These are phyloP conservation scores for Rhodotorula paludigena DNA, from an alignment of 768 basidiomycete species.

Conservation along the genomic window DNA sequence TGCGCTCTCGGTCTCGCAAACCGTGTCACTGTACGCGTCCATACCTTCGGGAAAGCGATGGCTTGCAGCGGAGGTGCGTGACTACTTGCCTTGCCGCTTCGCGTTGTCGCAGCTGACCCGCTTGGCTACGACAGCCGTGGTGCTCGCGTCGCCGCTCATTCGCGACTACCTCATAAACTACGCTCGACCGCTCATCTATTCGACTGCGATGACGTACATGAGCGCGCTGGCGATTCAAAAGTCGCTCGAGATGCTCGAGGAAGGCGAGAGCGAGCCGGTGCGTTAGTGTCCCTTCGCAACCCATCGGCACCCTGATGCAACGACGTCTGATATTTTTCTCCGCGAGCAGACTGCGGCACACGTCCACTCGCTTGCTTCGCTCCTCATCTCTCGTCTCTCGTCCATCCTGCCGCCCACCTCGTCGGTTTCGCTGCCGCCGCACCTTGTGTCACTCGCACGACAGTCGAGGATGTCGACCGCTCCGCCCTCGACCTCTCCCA, in stretches of 20 bases:
- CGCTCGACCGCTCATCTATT: slow-evolving; percentile 84
- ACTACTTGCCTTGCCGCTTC: background rate
- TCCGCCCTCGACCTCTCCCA: slow-evolving; percentile 57
- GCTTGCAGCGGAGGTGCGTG: slow-evolving; percentile 74
- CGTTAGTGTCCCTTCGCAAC: background rate
- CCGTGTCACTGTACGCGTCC: slow-evolving; percentile 67
- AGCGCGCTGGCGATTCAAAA: slow-evolving; percentile 70
- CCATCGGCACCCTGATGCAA: background rate
- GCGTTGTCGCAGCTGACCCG: background rate
- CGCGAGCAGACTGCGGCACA: slow-evolving; percentile 6
- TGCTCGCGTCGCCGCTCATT: slow-evolving; percentile 66
- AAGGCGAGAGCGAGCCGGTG: slow-evolving; percentile 55
- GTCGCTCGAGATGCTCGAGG: slow-evolving; percentile 70
- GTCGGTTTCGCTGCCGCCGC: slow-evolving; percentile 50
- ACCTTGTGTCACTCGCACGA: slow-evolving; percentile 44
- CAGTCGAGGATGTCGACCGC: background rate
- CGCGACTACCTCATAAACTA: slow-evolving; percentile 86
- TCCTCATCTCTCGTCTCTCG: slow-evolving; percentile 36
- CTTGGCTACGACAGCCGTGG: slow-evolving; percentile 56
- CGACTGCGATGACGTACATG: slow-evolving; percentile 72
- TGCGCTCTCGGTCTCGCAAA: slow-evolving; percentile 64
- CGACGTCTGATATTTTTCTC: too few species aligned
- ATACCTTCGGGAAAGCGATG: slow-evolving; percentile 90
- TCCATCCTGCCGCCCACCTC: slow-evolving; percentile 42
- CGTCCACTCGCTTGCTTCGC: slow-evolving; percentile 30